Base-by-base conservation (phyloP, 179 eudicot species). In the Silene vulgaris region DNA sequence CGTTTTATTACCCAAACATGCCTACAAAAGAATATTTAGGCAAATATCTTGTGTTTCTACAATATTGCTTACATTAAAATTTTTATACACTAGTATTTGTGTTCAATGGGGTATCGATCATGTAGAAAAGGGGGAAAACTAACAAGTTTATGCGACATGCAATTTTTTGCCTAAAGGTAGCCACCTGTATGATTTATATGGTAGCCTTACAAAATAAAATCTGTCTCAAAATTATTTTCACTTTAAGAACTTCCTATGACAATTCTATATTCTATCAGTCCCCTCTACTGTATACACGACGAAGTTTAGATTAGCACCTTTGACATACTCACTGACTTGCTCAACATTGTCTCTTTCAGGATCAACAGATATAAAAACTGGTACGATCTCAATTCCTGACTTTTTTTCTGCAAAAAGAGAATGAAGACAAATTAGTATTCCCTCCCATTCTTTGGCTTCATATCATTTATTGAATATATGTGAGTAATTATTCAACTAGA, bases 291-390 rank as follows among this genome's bases (percentile, higher is more conserved):
- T 30, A 30, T 30, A 2, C 35, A 30, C 9, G 57, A 11, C 57
- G 9, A 35, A 43, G 16, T 23, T 16, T 6, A 32, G 40, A 29
- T n/a, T 71, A 9, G 69, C 48, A 94, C 98, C 97, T 88, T 88
- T 84, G 50, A 94, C 91, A 76, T 94, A 94, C 72, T 92, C 96
- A 45, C 78, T 82, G 73, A 94, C 98, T 89, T 94, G 98, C 85
- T 94, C 97, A 77, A 94, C 96, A 19, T 87, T 92, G 80, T 94
- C 98, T 80, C 98, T 88, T 78, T 94, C 98, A 26, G 98, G 98
- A 84, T 94, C 98, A 80, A 94, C 98, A 57, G 98, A 92, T 75
- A 94, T 86, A 80, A 94, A 94, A 66, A 94, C 86, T 5, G 98
- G 97, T 69, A 92, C 87, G 8, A 94, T 88, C 75, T 94, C 91